Conservation (phyloP, 768 basidiomycete genomes). For the Mycena albidolilacea region DNA sequence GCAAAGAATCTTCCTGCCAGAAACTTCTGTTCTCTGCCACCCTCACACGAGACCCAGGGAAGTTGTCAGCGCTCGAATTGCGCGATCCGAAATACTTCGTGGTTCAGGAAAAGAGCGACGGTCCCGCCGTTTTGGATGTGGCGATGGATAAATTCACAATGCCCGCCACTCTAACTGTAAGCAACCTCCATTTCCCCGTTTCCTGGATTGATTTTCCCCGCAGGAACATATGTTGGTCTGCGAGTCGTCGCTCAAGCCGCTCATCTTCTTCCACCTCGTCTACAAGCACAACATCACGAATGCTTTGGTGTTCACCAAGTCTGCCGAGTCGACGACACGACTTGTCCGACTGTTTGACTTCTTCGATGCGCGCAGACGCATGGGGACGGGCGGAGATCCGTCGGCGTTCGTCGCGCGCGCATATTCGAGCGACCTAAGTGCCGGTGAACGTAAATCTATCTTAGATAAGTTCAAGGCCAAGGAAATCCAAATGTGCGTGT, state of each 20-base stretch:
- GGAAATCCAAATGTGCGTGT: constrained; percentile 84
- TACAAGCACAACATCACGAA: constrained; percentile 72
- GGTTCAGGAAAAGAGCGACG: constrained; percentile 68
- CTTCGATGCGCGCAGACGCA: constrained; percentile 66
- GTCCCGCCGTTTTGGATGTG: constrained; percentile 62
- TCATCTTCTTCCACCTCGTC: constrained; percentile 90
- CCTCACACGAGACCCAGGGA: constrained; percentile 94
- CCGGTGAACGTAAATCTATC: constrained; percentile 80
- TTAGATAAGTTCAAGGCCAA: constrained; percentile 87
- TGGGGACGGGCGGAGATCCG: constrained; percentile 31
- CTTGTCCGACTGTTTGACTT: constrained; percentile 87
- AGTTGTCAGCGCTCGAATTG: constrained; percentile 86
- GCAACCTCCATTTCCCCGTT: constrained; percentile 39
- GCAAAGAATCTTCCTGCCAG: constrained; percentile 81
- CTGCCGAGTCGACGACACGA: constrained; percentile 89
- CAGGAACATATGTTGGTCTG: constrained; percentile 93
- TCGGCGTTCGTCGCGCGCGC: constrained; percentile 66
- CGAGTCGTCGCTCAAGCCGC: constrained; percentile 85
- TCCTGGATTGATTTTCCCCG: neutral
- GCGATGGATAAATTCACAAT: constrained; percentile 86
- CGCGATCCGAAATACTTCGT: constrained; percentile 90
- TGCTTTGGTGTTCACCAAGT: constrained; percentile 96
- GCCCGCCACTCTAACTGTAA: constrained; percentile 82
- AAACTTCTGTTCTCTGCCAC: constrained; percentile 98
- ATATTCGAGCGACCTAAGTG: constrained; percentile 90